Percentiles rank a stretch among this genome's conserved stretches.
Evolutionary conservation across 2,329 filamentous ascomycete species (phyloP).

Genomic region (Orbilia ellipsospora): DNA sequence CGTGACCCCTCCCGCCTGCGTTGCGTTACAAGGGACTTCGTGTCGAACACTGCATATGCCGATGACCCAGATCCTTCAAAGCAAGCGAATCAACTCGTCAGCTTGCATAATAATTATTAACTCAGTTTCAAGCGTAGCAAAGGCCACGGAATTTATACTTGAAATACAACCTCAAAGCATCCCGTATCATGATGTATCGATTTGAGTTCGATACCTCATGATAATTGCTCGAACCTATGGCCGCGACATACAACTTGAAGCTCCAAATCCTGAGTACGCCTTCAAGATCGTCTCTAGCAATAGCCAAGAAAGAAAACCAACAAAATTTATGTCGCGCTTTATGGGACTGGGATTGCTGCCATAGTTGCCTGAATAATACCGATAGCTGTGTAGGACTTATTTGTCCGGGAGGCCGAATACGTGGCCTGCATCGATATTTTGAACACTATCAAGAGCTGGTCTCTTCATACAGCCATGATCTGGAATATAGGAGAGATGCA

Average conservation of each 20-base stretch:
- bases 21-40: too few relatives aligned
- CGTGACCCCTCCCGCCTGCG: too few relatives aligned
- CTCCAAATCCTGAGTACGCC: constrained; percentile 15
- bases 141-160: too few relatives aligned
- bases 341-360: constrained; percentile 57
- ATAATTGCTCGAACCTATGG: neutral
- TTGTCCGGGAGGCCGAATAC: constrained; percentile 55
- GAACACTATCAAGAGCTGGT: constrained; percentile 57
- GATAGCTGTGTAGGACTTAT: constrained; percentile 30
- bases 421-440: constrained; percentile 57
- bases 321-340: constrained; percentile 49
- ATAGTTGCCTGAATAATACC: constrained; percentile 32
- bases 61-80: too few relatives aligned
- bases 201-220: too few relatives aligned
- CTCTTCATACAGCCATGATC: constrained; percentile 53
- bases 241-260: neutral
- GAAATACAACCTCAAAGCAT: too few relatives aligned
- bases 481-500: constrained; percentile 46
- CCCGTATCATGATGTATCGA: too few relatives aligned
- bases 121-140: too few relatives aligned
- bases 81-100: too few relatives aligned
- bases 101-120: too few relatives aligned
- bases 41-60: too few relatives aligned
- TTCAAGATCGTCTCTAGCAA: constrained; percentile 40
- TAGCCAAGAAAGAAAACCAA: constrained; percentile 52